Base-by-base conservation (phyloP, 2,329 filamentous ascomycete species). In the Phoma herbarum region DNA sequence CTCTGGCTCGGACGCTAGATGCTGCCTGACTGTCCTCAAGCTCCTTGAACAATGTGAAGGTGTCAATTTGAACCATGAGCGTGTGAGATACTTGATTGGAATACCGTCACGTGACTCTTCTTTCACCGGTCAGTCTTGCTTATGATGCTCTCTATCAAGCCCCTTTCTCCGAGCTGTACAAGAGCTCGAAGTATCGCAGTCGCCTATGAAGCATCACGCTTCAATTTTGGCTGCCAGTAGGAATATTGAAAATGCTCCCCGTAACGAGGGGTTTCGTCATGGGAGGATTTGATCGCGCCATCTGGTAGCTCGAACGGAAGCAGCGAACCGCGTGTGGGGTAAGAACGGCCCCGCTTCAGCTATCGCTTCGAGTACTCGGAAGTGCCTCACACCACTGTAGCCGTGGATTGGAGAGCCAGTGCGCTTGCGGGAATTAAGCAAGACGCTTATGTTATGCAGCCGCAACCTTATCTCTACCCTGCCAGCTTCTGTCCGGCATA, bases 251-350 rank as follows among this genome's bases (percentile, higher is more conserved):
- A 9, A 11, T 12, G 14, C n/a, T 14, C 44, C 52, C 44, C 52
- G 33, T 43, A 49, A 46, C 51, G 48, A 55, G 41, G 52, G 3
- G n/a, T 57, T 62, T 65, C 67, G 68, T 57, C 46, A 68, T 69
- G 53, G 54, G 48, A 59, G 60, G 60, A 53, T 52, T 43, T 23
- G 54, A 71, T 71, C 56, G 62, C 68, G 67, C 62, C 65, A 71
- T 71, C 54, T 57, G 59, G 63, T 64, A 64, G 61, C 57, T 25
- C 22, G 31, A 26, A 31, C 43, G 31, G 22, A 54, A 22, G 28
- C 33, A 43, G 31, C 49, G 49, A 57, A 41, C 23, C 28, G 44
- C 33, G 26, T 54, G 57, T 59, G 54, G 56, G 56, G 56, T 50
- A 58, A 26, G 16, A 23, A 39, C 23, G 3, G 39, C 44, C 55